Percentiles rank a stretch among this genome's conserved stretches.
Conservation (phyloP, 768 basidiomycete genomes). For the Piloderma croceum region DNA sequence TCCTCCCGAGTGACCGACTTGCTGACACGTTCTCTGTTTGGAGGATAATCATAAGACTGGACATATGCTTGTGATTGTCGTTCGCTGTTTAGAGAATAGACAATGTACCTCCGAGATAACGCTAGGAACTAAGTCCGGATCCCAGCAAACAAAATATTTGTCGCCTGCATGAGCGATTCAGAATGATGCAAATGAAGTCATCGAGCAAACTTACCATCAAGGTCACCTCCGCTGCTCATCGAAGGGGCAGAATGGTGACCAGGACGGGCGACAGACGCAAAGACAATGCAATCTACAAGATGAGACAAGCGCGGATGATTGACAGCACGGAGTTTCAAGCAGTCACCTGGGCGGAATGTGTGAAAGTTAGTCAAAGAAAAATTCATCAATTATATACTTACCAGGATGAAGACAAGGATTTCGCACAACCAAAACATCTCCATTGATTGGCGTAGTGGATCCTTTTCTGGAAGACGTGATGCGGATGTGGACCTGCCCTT, state of each 20-base stretch:
- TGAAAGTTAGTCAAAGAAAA: not conserved
- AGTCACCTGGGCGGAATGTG: slow-evolving; percentile 41
- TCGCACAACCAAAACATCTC: slow-evolving; percentile 57
- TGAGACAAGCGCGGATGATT: slow-evolving; percentile 44
- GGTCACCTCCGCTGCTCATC: slow-evolving; percentile 66
- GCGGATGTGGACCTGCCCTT: slow-evolving; percentile 60
- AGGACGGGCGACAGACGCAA: slow-evolving; percentile 50
- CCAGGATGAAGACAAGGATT: slow-evolving; percentile 71
- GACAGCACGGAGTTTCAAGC: slow-evolving; percentile 58
- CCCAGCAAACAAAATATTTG: slow-evolving; percentile 67
- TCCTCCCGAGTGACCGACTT: slow-evolving; percentile 48
- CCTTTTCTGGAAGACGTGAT: slow-evolving; percentile 49
- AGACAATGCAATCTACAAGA: slow-evolving; percentile 63
- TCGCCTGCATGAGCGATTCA: slow-evolving; percentile 43
- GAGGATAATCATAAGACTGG: slow-evolving; percentile 64
- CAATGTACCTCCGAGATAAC: slow-evolving; percentile 45
- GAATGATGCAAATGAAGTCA: not conserved
- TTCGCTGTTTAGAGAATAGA: not conserved
- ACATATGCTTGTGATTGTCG: not conserved
- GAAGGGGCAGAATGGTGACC: slow-evolving; percentile 60
- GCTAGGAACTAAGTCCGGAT: slow-evolving; percentile 53
- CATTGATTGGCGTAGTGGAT: slow-evolving; percentile 48
- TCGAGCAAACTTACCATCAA: slow-evolving; percentile 38
- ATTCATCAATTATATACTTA: slow-evolving; percentile 13
- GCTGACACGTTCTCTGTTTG: slow-evolving; percentile 48